phyloP scores from a whole-genome alignment of 2,329 filamentous ascomycete genomes.

The Cladosporium sp. region DNA sequence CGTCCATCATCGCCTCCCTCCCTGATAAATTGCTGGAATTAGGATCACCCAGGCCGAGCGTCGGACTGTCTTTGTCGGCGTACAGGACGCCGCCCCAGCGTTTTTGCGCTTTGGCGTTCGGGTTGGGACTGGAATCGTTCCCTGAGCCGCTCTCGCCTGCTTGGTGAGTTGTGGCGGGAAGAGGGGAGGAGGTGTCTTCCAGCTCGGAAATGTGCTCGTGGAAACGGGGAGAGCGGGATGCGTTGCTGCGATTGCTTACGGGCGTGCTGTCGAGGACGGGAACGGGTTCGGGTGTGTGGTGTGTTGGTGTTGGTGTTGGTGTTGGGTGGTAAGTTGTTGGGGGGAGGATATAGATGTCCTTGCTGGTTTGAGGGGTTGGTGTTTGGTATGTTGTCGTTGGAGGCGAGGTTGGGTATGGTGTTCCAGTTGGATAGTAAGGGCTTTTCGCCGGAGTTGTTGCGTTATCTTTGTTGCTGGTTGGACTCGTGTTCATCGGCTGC shows the following conservation, averaged over 20 bases:
- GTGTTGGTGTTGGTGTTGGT: not conserved
- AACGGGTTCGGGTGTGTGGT: conserved; percentile 7
- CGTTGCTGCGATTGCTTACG: not conserved
- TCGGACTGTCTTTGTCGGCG: conserved; percentile 18
- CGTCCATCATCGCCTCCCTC: not conserved
- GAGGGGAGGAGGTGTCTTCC: conserved; percentile 16
- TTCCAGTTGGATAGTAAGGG: conserved; percentile 2
- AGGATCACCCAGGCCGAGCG: conserved; percentile 16
- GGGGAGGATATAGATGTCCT: not conserved
- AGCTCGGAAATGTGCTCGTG: conserved; percentile 17
- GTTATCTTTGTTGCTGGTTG: not conserved
- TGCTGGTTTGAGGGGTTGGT: not conserved
- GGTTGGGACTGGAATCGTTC: not conserved
- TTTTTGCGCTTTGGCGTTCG: not conserved
- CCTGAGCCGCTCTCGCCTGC: not conserved
- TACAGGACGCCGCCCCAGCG: not conserved
- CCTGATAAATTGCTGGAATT: too few relatives aligned
- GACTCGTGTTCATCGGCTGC: not conserved
- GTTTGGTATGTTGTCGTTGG: not conserved
- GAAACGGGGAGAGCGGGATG: conserved; percentile 15
- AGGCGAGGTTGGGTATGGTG: conserved; percentile 8
- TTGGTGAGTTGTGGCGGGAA: not conserved
- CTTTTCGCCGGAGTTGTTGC: not conserved
- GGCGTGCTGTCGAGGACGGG: conserved; percentile 17
- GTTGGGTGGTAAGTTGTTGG: conserved; percentile 14